These are phyloP conservation scores for Forsythia suspensa DNA, from an alignment of 257 asterid genomes.

Conservation along the genomic window DNA sequence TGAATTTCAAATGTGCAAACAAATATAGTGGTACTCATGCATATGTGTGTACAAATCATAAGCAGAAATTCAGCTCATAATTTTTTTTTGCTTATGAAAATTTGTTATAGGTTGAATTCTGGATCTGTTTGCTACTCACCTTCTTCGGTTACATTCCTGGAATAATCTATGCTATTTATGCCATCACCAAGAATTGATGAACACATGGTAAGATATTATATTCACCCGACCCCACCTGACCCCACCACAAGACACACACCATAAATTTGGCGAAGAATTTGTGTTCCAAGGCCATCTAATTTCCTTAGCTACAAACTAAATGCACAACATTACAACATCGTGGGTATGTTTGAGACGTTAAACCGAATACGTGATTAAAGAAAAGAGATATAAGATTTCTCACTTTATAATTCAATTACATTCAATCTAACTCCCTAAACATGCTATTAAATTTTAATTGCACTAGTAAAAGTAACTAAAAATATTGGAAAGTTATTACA, in stretches of 20 bases:
- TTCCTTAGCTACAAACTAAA: too few species aligned
- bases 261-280: too few species aligned
- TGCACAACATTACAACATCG: too few species aligned
- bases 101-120: slow-evolving; percentile 2
- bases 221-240: too few species aligned
- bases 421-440: neutral
- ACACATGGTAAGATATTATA: neutral
- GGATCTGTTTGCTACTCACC: slow-evolving; percentile 20
- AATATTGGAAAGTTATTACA: neutral
- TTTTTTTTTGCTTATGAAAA: neutral
- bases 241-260: too few species aligned
- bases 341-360: too few species aligned
- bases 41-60: too few species aligned
- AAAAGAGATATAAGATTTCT: neutral
- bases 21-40: too few species aligned
- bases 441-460: neutral
- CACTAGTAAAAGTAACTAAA: too few species aligned
- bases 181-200: neutral
- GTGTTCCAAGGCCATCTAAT: too few species aligned
- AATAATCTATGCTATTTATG: slow-evolving; percentile 1
- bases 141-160: slow-evolving; percentile 20
- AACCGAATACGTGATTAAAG: neutral
- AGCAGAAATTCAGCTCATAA: neutral
- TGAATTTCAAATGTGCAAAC: too few species aligned
- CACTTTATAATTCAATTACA: too few species aligned